A percentile compares a stretch with the other conserved stretches of the same genome.
These are phyloP conservation scores for Nicotiana tomentosiformis DNA, from an alignment of 257 asterid species.

Conservation along the genomic window DNA sequence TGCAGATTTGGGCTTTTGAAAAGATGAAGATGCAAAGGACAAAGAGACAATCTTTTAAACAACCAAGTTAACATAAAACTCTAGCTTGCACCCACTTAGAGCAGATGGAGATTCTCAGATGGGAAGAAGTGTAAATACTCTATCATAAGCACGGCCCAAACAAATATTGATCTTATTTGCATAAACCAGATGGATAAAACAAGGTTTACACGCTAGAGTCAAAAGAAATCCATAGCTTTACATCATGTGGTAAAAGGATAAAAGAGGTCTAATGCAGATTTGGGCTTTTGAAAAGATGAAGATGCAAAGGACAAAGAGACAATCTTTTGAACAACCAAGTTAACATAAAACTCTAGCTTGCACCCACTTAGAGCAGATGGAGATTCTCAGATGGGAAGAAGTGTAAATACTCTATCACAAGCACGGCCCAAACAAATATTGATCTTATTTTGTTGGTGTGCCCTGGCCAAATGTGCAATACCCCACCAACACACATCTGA, in stretches of 20 bases:
- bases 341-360: conserved; percentile 7
- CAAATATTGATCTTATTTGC: no score
- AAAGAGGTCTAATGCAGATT: not conserved
- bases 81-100: no score
- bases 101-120: no score
- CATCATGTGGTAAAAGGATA: no score
- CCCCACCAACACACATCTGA: not conserved
- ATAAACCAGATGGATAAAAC: no score
- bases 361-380: conserved; percentile 5
- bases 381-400: not conserved
- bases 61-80: no score
- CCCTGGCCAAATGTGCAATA: not conserved
- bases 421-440: not conserved
- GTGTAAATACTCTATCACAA: not conserved
- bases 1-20: not conserved
- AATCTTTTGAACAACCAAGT: not conserved
- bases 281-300: not conserved
- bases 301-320: not conserved
- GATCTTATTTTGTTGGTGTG: not conserved
- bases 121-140: no score
- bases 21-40: no score
- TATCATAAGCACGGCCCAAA: no score
- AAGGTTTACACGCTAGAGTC: no score
- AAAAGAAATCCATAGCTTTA: no score
- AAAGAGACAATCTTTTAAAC: no score